Evolutionary conservation across 768 basidiomycete species (phyloP).

Genomic region (Lentinula lateritia): DNA sequence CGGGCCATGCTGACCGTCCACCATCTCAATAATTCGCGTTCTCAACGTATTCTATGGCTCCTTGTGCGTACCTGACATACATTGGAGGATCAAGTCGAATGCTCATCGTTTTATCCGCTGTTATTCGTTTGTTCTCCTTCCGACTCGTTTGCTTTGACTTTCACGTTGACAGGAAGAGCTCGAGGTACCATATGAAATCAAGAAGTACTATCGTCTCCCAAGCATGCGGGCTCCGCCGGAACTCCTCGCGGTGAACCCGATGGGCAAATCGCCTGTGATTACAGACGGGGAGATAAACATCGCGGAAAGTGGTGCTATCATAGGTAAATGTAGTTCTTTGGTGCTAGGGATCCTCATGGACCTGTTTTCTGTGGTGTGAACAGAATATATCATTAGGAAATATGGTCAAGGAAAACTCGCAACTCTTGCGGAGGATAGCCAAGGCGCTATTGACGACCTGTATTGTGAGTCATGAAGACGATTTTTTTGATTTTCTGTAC

Average conservation of each 20-base stretch:
- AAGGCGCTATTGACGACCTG: conserved; percentile 22
- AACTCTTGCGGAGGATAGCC: conserved; percentile 16
- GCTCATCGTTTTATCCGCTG: not conserved
- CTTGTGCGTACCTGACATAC: conserved; percentile 16
- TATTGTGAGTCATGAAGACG: conserved; percentile 23
- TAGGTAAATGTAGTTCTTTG: conserved; percentile 21
- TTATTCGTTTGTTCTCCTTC: not conserved
- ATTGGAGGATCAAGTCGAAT: too few relatives aligned
- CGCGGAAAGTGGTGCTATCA: conserved; percentile 34
- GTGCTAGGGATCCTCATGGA: not conserved
- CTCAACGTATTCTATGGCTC: conserved; percentile 46
- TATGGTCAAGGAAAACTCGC: conserved; percentile 27
- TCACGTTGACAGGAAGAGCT: conserved; percentile 41
- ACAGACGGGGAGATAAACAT: conserved; percentile 39
- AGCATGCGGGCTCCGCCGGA: conserved; percentile 29
- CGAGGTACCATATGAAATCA: conserved; percentile 36
- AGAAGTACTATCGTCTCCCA: conserved; percentile 30
- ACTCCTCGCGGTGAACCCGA: conserved; percentile 29
- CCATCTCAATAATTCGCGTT: conserved; percentile 44
- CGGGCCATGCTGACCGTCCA: conserved; percentile 21
- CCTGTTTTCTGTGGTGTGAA: not conserved
- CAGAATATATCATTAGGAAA: conserved; percentile 39
- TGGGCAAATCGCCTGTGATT: conserved; percentile 43
- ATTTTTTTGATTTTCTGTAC: not conserved
- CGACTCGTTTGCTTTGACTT: not conserved